phyloP scores from a whole-genome alignment of 2,329 filamentous ascomycete genomes.

The Venturia effusa region DNA sequence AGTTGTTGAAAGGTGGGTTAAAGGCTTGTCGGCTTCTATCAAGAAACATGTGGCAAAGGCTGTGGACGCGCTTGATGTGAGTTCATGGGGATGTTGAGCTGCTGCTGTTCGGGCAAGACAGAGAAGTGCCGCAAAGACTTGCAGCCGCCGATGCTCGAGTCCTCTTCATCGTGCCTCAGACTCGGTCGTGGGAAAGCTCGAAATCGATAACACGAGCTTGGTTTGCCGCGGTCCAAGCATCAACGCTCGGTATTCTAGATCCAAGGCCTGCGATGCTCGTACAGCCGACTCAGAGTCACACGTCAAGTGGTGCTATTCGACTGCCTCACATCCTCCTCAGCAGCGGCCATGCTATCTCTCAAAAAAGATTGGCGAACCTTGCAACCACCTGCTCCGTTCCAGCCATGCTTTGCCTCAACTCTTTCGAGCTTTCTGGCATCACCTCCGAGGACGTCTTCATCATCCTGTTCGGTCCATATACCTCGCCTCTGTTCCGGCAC shows the following conservation, averaged over 20 bases:
- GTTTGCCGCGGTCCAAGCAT: not conserved
- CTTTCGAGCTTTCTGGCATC: conserved; percentile 25
- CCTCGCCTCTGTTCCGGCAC: conserved; percentile 32
- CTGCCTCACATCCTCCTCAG: not conserved
- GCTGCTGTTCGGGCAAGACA: no score
- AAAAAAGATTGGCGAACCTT: not conserved
- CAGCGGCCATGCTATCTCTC: conserved; percentile 1
- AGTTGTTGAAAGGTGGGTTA: no score
- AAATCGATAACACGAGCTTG: not conserved
- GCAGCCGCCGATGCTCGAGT: no score
- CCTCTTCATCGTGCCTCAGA: no score
- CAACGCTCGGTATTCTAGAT: not conserved
- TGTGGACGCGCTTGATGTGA: no score
- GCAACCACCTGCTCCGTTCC: conserved; percentile 13
- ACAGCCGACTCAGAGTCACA: not conserved
- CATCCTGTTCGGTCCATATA: conserved; percentile 38
- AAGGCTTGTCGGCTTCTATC: no score
- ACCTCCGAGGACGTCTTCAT: conserved; percentile 24
- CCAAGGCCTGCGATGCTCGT: not conserved
- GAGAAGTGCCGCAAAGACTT: no score
- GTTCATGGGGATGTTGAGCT: no score
- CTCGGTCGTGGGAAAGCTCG: no score
- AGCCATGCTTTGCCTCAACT: conserved; percentile 34
- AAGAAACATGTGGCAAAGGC: no score
- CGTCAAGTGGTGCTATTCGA: not conserved